A percentile compares a stretch with the other conserved stretches of the same genome.
These are phyloP conservation scores for Fusarium verticillioides DNA, from an alignment of 2,329 filamentous ascomycete species.

Conservation along the genomic window DNA sequence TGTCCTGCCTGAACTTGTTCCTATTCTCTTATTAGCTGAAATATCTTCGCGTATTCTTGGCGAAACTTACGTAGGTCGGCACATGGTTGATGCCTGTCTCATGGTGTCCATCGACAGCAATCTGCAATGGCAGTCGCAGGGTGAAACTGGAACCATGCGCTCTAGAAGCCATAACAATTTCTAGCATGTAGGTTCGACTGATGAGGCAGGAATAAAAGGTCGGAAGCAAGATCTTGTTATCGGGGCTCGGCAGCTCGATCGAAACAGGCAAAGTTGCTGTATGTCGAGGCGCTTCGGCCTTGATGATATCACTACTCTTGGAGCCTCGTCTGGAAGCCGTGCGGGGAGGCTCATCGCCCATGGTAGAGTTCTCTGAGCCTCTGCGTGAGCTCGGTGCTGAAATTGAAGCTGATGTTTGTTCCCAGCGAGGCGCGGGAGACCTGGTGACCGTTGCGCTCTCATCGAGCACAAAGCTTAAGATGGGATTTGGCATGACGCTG, in stretches of 20 bases:
- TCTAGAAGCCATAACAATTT: background rate
- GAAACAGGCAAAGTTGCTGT: slow-evolving; percentile 5
- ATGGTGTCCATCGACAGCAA: background rate
- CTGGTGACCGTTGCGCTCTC: background rate
- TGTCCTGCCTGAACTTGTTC: slow-evolving; percentile 24
- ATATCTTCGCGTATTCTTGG: rapidly evolving
- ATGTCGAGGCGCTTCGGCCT: background rate
- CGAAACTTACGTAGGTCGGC: slow-evolving; percentile 26
- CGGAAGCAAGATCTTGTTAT: slow-evolving; percentile 26
- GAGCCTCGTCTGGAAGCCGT: background rate
- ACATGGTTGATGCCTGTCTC: slow-evolving; percentile 1
- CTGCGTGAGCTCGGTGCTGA: slow-evolving; percentile 1
- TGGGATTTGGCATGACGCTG: slow-evolving; percentile 5
- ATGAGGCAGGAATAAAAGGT: slow-evolving; percentile 35
- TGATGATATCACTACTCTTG: slow-evolving; percentile 2
- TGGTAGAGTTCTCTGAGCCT: slow-evolving; percentile 1
- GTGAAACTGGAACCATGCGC: slow-evolving; percentile 11
- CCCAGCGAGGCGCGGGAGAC: background rate
- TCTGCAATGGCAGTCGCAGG: slow-evolving; percentile 21
- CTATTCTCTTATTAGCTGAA: background rate
- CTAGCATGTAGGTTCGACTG: slow-evolving; percentile 22
- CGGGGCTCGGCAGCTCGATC: slow-evolving; percentile 8
- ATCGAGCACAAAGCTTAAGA: slow-evolving; percentile 25
- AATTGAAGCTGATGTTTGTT: background rate
- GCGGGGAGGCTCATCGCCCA: background rate